Base-by-base conservation (phyloP, 495 filamentous ascomycete species). In the Tuber umbilicatum region DNA sequence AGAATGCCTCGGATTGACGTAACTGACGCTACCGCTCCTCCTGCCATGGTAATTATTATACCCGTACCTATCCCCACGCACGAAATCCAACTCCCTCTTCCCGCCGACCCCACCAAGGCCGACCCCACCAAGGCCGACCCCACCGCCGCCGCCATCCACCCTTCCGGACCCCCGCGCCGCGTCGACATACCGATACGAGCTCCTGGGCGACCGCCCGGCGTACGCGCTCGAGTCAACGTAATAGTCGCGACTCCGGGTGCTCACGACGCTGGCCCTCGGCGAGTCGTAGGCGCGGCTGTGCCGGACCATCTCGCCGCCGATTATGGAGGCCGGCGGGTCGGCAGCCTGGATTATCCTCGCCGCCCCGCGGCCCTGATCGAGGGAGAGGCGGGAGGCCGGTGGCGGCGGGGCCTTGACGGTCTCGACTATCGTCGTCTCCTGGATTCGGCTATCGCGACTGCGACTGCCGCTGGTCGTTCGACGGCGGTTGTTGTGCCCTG, bases 1-100 rank as follows among this genome's bases (percentile, higher is more conserved):
- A 76, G 71, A 84, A 84, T 78, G 79, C 74, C 79, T 78, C 17
- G 79, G 79, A 70, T 80, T 81, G 17, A 78, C 78, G 77, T 78
- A 80, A 17, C 37, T 73, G 41, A 81, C 76, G 31, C 80, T 81
- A 27, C 80, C 80, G 1, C 75, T 76, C 39, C 73, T 75, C 60
- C 73, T 71, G 50, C 80, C 80, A 71, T 81, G 80, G 60, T 73
- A 81, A 69, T 81, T 81, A 45, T 81, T 81, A 50, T 81, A 81
- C 14, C 78, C 79, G 73, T 80, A 77, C 45, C 79, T 71, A 74
- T 81, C 79, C 3, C 75, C 79, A 6, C 39, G 55, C 37, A 72
- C 50, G 42, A 77, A 76, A 43, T 72, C 73, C 17, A 73, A 35
- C 7, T 76, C 78, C 27, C 70, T 80, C 40, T 71, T 77, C n/a